Base-by-base conservation (phyloP, 352 stramenopile genomes). In the Pythium grandisporangium region DNA sequence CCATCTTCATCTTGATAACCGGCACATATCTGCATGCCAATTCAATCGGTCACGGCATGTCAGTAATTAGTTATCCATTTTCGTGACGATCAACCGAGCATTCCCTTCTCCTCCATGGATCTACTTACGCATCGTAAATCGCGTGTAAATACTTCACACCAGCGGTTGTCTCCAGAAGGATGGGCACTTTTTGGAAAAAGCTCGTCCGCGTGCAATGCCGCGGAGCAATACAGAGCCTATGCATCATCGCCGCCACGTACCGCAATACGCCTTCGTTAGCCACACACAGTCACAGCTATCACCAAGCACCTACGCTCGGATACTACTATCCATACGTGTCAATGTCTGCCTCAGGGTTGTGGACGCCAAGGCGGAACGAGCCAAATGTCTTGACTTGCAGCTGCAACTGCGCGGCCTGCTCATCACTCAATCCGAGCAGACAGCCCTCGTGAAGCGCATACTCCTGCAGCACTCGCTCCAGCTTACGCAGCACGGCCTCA, bases 1-100 rank as follows among this genome's bases (percentile, higher is more conserved):
- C 63, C 23, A 98, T 68, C 42, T 84, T 82, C 70, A 98, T 94
- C 58, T 98, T 98, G 51, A 98, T 90, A 23, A 98, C 84, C 0
- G 93, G 92, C 29, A 92, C 75, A 32, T 84, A 92, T 16, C 75
- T 88, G 27, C n/a, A 14, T 24, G 8, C 19, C 10, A 58, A 8
- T 35, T 23, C 45, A 6, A 8, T 16, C 14, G 16, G 25, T 11
- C 42, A 40, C 13, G 17, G 22, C 42, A 34, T 2, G 16, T 6
- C 22, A 37, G 25, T 35, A 8, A 16, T 29, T 14, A 43, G 3
- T 22, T 12, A 29, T 21, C 13, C 2, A 5, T 2, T 1, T 21
- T 54, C 21, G 23, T 50, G 25, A 30, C 17, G 16, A 29, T 5
- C 12, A 23, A 3, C 1, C 7, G 30, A n/a, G 30, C 13, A 0